phyloP scores from a whole-genome alignment of 352 stramenopile species.

The Aphanomyces astaci region DNA sequence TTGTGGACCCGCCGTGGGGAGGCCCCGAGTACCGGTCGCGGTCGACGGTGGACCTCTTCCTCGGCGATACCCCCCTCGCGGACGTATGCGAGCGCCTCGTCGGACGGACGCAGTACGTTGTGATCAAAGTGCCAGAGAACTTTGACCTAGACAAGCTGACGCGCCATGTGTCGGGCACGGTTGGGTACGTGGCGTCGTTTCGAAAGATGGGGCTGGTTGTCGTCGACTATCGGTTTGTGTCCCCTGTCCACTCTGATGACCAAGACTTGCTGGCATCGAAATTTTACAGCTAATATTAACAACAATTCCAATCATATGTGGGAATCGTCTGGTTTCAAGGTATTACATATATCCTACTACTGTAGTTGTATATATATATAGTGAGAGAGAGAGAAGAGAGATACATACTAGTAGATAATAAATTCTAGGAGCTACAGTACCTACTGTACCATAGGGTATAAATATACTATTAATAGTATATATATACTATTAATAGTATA shows the following conservation, averaged over 20 bases:
- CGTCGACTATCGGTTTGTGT: slow-evolving; percentile 38
- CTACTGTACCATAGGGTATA: too few relatives aligned
- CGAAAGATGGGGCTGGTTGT: slow-evolving; percentile 77
- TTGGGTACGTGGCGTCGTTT: slow-evolving; percentile 52
- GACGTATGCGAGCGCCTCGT: slow-evolving; percentile 50
- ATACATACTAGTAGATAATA: too few relatives aligned
- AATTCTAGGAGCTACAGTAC: too few relatives aligned
- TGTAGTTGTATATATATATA: too few relatives aligned
- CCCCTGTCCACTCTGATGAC: neutral
- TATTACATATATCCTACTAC: too few relatives aligned
- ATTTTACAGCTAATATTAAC: neutral
- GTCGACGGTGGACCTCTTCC: slow-evolving; percentile 57
- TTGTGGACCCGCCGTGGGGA: slow-evolving; percentile 77
- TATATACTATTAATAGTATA: too few relatives aligned
- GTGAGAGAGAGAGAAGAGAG: too few relatives aligned
- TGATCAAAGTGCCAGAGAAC: slow-evolving; percentile 76
- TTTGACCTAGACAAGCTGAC: slow-evolving; percentile 74
- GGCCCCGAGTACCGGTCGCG: slow-evolving; percentile 74
- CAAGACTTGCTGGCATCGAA: neutral
- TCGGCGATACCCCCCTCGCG: slow-evolving; percentile 52
- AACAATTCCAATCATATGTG: neutral
- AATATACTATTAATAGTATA: too few relatives aligned
- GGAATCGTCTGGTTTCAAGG: too few relatives aligned
- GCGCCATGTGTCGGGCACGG: slow-evolving; percentile 40
- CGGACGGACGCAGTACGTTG: slow-evolving; percentile 41